Evolutionary conservation across 164 flowering plant species (phyloP).

Genomic region (Kingdonia uniflora): DNA sequence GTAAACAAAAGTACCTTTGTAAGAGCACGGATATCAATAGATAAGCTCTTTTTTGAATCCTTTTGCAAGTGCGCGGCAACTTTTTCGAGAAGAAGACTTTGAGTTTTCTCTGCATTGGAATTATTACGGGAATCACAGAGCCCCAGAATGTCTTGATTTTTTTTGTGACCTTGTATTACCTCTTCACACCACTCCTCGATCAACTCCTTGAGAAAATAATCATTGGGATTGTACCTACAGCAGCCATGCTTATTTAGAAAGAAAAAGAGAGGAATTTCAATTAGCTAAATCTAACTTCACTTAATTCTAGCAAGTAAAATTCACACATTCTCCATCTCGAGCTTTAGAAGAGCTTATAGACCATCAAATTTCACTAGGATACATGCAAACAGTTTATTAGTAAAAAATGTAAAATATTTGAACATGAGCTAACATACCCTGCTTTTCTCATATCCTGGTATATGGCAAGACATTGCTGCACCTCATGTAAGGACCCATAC

Average conservation of each 20-base stretch:
- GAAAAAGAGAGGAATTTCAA: neutral
- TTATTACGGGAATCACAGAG: constrained; percentile 11
- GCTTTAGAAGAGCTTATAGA: no score
- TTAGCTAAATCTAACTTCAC: no score
- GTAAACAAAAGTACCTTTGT: constrained; percentile 82
- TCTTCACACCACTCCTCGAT: constrained; percentile 98
- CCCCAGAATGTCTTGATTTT: constrained; percentile 18
- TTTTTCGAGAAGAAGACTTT: constrained; percentile 62
- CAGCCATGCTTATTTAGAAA: constrained; percentile 2
- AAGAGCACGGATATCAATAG: constrained; percentile 68
- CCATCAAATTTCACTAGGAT: no score
- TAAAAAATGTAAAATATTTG: neutral
- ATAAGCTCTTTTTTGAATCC: constrained; percentile 28
- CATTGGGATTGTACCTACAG: constrained; percentile 75
- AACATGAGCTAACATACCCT: constrained; percentile 36
- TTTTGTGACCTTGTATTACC: constrained; percentile 40
- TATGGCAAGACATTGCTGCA: constrained; percentile 73
- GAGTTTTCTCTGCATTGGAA: constrained; percentile 26
- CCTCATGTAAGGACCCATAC: constrained; percentile 74
- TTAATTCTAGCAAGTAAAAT: no score
- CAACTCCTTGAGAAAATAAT: constrained; percentile 67
- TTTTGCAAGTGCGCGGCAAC: constrained; percentile 59
- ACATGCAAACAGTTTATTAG: no score
- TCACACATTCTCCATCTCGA: no score
- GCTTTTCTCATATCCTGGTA: constrained; percentile 87